Conservation (phyloP, 495 filamentous ascomycete genomes). For the Lasiosphaeria miniovina region DNA sequence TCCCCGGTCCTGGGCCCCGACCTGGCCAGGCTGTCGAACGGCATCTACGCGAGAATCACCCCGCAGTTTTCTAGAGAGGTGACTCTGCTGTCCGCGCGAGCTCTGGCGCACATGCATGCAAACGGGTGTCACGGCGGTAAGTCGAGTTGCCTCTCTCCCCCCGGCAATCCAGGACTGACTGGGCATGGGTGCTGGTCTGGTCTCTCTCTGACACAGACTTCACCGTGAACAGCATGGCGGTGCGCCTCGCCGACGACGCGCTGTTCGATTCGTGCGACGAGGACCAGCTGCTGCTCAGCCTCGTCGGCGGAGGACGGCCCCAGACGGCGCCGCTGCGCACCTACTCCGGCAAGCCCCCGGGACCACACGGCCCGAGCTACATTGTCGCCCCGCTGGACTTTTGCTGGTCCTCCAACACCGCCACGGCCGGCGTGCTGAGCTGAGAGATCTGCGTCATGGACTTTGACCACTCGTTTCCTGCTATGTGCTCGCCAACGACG, state of each 20-base stretch:
- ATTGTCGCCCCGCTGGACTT: neutral
- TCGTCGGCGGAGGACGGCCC: too few relatives aligned
- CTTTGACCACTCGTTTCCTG: slow-evolving; percentile 4
- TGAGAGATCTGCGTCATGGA: neutral
- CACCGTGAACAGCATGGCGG: neutral
- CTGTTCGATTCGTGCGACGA: neutral
- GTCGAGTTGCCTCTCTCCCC: too few relatives aligned
- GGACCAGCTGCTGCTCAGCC: too few relatives aligned
- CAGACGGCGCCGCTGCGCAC: too few relatives aligned
- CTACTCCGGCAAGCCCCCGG: slow-evolving; percentile 1
- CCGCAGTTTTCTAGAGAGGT: neutral
- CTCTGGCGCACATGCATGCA: neutral
- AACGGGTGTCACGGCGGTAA: slow-evolving; percentile 1
- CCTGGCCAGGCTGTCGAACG: neutral
- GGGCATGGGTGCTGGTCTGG: too few relatives aligned
- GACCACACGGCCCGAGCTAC: neutral
- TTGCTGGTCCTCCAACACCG: neutral
- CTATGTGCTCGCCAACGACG: neutral
- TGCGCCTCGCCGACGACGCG: neutral
- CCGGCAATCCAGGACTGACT: too few relatives aligned
- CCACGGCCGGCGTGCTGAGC: neutral
- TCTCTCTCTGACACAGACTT: too few relatives aligned
- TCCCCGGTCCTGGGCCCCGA: neutral
- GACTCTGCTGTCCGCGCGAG: neutral
- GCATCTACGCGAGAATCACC: neutral